These are phyloP conservation scores for Fraxinus latifolia DNA, from an alignment of 305 asterid genomes.

Conservation along the genomic window DNA sequence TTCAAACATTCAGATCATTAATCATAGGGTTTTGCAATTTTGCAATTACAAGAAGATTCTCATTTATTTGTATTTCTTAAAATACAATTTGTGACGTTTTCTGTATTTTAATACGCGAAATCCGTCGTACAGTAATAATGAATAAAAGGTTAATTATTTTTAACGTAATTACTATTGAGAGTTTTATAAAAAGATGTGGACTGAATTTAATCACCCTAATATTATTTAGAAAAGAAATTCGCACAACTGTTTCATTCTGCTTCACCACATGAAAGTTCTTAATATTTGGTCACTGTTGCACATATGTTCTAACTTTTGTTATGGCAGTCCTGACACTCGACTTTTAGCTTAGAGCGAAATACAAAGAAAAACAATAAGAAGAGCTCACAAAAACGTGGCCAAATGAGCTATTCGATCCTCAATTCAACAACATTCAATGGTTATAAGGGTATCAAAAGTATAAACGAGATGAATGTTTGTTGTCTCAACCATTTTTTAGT, in stretches of 20 bases:
- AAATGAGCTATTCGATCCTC: not conserved
- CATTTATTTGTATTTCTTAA: too few relatives aligned
- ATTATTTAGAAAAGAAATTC: not conserved
- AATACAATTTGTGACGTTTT: too few relatives aligned
- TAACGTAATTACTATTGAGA: not conserved
- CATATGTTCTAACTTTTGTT: not conserved
- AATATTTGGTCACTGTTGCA: not conserved
- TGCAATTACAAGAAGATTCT: too few relatives aligned
- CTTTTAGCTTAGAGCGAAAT: not conserved
- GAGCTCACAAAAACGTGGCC: not conserved
- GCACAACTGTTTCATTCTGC: not conserved
- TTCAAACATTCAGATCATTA: too few relatives aligned
- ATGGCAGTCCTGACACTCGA: not conserved
- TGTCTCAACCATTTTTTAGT: not conserved
- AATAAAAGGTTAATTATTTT: too few relatives aligned
- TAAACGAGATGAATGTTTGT: not conserved
- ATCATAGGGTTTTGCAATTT: too few relatives aligned
- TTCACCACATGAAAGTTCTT: not conserved
- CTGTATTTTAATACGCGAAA: too few relatives aligned
- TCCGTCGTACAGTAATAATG: too few relatives aligned
- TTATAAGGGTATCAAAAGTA: not conserved
- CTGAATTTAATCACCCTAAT: not conserved
- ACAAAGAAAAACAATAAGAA: not conserved
- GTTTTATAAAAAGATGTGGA: not conserved
- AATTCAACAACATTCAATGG: not conserved